Conservation (phyloP, 352 stramenopile species). For the Pythium brachiatum region DNA sequence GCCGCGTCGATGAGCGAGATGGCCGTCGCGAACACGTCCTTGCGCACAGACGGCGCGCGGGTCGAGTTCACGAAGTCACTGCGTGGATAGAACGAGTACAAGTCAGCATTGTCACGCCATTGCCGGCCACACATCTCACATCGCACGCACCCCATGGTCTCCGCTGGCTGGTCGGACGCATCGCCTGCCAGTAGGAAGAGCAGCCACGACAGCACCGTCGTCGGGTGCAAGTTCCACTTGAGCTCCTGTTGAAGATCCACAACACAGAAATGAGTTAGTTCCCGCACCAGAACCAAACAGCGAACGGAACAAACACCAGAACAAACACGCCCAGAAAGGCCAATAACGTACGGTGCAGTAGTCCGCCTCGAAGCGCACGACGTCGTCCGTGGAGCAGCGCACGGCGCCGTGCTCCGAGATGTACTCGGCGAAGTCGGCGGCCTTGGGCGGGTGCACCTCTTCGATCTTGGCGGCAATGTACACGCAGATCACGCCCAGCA, state of each 20-base stretch:
- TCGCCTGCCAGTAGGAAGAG: conserved; percentile 73
- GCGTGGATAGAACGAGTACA: not conserved
- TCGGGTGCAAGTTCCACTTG: conserved; percentile 81
- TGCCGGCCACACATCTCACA: not conserved
- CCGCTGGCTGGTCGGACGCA: conserved; percentile 56
- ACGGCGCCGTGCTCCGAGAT: conserved; percentile 48
- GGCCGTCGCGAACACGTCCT: conserved; percentile 69
- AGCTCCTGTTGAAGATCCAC: conserved; percentile 45
- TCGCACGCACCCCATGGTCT: conserved; percentile 58
- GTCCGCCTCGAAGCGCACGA: conserved; percentile 58
- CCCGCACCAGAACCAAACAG: conserved; percentile 1
- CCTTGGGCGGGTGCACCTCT: conserved; percentile 76
- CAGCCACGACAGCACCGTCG: conserved; percentile 71
- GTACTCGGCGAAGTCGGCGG: conserved; percentile 59
- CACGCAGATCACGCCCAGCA: conserved; percentile 59
- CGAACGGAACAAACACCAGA: conserved; percentile 7
- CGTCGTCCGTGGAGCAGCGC: conserved; percentile 43
- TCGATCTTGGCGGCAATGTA: conserved; percentile 88
- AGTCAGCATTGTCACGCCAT: conserved; percentile 8
- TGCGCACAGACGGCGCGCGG: conserved; percentile 57
- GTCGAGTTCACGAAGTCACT: conserved; percentile 67
- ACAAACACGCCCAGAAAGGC: not conserved
- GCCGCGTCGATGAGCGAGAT: conserved; percentile 71
- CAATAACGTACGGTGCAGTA: conserved; percentile 61
- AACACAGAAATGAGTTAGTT: conserved; percentile 2